phyloP scores from a whole-genome alignment of 495 filamentous ascomycete species.

The Aspergillus saccharolyticus region DNA sequence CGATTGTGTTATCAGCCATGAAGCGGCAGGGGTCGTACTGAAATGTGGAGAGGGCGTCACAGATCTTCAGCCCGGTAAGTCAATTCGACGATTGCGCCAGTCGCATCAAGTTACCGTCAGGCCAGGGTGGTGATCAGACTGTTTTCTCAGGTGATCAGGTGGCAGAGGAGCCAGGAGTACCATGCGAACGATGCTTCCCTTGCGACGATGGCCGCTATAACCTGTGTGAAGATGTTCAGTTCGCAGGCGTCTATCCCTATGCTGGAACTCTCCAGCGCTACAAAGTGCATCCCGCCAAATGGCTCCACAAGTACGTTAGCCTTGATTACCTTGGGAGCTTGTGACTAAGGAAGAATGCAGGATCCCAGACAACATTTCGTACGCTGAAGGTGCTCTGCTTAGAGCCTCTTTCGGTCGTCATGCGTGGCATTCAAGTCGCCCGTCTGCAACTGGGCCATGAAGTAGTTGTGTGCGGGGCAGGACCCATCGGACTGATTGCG shows the following conservation, averaged over 20 bases:
- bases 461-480: constrained; percentile 70
- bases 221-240: constrained; percentile 68
- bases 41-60: constrained; percentile 50
- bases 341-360: constrained; percentile 1
- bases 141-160: constrained; percentile 56
- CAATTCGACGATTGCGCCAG: not conserved
- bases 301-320: constrained; percentile 38
- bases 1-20: constrained; percentile 73
- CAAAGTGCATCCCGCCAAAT: constrained; percentile 61
- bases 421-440: constrained; percentile 61
- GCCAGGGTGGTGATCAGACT: not conserved
- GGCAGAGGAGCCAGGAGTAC: constrained; percentile 69
- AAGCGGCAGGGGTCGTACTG: constrained; percentile 65
- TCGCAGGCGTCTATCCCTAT: constrained; percentile 58
- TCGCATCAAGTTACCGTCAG: not conserved
- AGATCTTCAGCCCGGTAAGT: constrained; percentile 30
- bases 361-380: constrained; percentile 55
- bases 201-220: constrained; percentile 69
- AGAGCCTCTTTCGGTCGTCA: constrained; percentile 71
- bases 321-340: not conserved
- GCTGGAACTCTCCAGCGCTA: constrained; percentile 54
- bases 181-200: constrained; percentile 59
- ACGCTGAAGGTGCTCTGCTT: constrained; percentile 66
- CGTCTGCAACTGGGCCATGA: constrained; percentile 45
- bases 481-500: constrained; percentile 68